Conservation (phyloP, 306 rosid species). For the Luffa aegyptiaca region DNA sequence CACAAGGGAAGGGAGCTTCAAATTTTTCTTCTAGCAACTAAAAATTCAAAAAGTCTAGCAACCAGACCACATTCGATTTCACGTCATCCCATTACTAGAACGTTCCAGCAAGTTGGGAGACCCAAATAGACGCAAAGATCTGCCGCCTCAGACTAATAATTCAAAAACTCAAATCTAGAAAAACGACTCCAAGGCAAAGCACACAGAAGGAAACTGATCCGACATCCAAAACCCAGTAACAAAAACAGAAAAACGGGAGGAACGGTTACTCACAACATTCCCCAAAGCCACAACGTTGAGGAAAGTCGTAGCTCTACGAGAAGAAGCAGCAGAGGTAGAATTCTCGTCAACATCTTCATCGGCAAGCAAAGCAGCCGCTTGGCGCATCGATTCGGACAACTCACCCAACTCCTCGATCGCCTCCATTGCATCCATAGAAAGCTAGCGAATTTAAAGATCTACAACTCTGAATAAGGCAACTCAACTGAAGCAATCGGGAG, state of each 20-base stretch:
- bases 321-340: constrained; percentile 30
- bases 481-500: neutral
- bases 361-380: constrained; percentile 76
- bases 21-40: neutral
- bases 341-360: constrained; percentile 86
- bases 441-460: constrained; percentile 25
- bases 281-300: constrained; percentile 93
- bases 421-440: constrained; percentile 45
- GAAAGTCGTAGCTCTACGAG: constrained; percentile 72
- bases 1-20: neutral
- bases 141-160: neutral
- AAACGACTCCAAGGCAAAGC: neutral
- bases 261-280: constrained; percentile 63
- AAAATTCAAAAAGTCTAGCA: neutral
- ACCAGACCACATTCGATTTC: neutral
- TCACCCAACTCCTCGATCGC: constrained; percentile 86
- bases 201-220: neutral
- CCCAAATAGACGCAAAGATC: constrained; percentile 18
- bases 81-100: neutral
- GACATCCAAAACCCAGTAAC: neutral
- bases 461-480: neutral
- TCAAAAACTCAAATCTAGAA: neutral
- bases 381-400: constrained; percentile 87
- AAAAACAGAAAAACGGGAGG: neutral
- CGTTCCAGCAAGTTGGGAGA: neutral